Conservation (phyloP, 352 stramenopile genomes). For the Thalassiosira mediterranea region DNA sequence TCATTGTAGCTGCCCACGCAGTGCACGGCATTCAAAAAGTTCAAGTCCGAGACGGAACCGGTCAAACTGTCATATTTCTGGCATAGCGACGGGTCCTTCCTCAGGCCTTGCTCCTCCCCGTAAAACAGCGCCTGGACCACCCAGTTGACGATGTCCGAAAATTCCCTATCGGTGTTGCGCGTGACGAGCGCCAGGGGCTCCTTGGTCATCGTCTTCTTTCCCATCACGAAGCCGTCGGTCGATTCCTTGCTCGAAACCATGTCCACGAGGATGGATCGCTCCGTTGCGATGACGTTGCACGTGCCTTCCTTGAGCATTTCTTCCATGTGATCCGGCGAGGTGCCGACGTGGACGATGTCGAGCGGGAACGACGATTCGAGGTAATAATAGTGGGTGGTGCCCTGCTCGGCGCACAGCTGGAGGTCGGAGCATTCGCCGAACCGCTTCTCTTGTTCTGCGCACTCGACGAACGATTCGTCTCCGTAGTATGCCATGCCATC, state of each 20-base stretch:
- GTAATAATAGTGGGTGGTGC: not conserved
- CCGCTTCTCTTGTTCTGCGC: conserved; percentile 11
- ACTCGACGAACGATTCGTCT: conserved; percentile 9
- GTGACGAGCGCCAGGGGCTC: conserved; percentile 41
- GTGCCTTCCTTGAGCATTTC: conserved; percentile 4
- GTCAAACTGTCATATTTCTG: not conserved
- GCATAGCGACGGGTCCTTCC: conserved; percentile 16
- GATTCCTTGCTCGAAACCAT: not conserved
- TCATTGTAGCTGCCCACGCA: conserved; percentile 45
- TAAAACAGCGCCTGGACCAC: conserved; percentile 29
- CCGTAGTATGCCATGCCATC: conserved; percentile 11
- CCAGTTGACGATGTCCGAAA: conserved; percentile 46
- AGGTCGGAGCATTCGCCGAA: conserved; percentile 13
- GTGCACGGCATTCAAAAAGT: conserved; percentile 40
- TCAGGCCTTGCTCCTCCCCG: conserved; percentile 20
- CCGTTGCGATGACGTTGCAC: conserved; percentile 14
- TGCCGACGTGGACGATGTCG: not conserved
- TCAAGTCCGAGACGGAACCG: conserved; percentile 14
- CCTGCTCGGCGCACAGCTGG: not conserved
- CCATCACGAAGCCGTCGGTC: conserved; percentile 11
- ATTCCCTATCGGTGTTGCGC: conserved; percentile 35
- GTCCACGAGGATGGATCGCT: not conserved
- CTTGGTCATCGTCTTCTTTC: conserved; percentile 26
- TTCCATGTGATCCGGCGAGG: not conserved
- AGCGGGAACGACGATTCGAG: conserved; percentile 1